These are phyloP conservation scores for Ophiostoma sp. DNA, from an alignment of 2,329 filamentous ascomycete genomes.

Conservation along the genomic window DNA sequence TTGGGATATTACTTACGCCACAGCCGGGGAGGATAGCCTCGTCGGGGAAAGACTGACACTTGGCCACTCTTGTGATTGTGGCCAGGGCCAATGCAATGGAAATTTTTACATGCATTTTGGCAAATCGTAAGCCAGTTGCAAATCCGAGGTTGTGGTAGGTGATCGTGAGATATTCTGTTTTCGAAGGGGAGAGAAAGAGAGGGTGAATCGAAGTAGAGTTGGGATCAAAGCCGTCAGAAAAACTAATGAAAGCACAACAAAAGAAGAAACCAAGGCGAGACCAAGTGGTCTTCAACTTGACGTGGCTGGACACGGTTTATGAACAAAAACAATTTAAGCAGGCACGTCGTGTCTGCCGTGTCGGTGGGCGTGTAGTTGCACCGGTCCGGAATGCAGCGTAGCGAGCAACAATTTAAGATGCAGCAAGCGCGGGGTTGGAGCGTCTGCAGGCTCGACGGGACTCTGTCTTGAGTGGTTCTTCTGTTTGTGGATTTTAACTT, in stretches of 20 bases:
- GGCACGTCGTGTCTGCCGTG: neutral
- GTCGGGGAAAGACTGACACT: slow-evolving; percentile 22
- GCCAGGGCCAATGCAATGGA: slow-evolving; percentile 20
- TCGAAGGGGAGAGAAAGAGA: neutral
- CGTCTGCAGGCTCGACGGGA: neutral
- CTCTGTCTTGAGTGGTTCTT: neutral
- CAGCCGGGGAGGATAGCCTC: slow-evolving; percentile 26
- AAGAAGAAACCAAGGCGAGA: neutral
- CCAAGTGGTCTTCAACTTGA: neutral
- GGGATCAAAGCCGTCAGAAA: neutral
- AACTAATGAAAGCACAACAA: neutral
- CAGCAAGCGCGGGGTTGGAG: slow-evolving; percentile 6
- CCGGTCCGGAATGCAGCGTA: slow-evolving; percentile 21
- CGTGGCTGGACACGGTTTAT: neutral
- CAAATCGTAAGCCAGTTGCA: neutral
- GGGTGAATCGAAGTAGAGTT: neutral
- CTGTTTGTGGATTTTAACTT: neutral
- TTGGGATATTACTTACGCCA: slow-evolving; percentile 23
- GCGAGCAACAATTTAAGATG: slow-evolving; percentile 19
- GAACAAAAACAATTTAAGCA: neutral
- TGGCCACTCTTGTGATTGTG: slow-evolving; percentile 14
- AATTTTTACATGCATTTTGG: slow-evolving; percentile 22
- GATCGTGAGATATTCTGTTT: neutral
- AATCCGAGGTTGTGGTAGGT: neutral
- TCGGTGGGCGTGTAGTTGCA: slow-evolving; percentile 16